Percentiles rank a stretch among this genome's conserved stretches.
Conservation (phyloP, 768 basidiomycete species). For the Suillus alpinus region DNA sequence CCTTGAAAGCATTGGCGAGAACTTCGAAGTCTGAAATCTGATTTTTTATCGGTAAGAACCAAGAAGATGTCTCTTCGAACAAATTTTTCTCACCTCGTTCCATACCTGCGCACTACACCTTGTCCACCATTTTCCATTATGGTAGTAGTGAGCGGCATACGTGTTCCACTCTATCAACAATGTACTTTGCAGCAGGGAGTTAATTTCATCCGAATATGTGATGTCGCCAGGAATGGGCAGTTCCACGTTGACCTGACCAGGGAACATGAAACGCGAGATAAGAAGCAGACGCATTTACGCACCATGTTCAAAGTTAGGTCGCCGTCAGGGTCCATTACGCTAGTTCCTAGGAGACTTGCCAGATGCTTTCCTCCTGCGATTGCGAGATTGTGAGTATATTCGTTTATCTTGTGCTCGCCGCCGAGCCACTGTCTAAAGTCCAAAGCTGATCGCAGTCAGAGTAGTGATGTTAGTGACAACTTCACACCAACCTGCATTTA, state of each 20-base stretch:
- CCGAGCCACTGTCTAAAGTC: conserved; percentile 73
- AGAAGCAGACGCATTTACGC: conserved; percentile 33
- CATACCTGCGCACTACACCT: conserved; percentile 30
- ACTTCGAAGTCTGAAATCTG: conserved; percentile 33
- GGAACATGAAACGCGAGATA: background rate
- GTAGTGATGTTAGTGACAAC: background rate
- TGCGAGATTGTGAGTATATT: conserved; percentile 70
- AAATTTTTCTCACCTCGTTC: conserved; percentile 25
- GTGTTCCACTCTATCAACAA: conserved; percentile 21
- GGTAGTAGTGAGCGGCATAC: conserved; percentile 14
- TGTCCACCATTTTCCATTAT: conserved; percentile 32
- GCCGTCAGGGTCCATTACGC: conserved; percentile 55
- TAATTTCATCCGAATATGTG: conserved; percentile 14
- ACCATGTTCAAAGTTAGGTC: conserved; percentile 75
- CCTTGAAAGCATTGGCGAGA: conserved; percentile 25
- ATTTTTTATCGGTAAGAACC: background rate
- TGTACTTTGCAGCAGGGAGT: conserved; percentile 14
- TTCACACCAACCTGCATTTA: conserved; percentile 44
- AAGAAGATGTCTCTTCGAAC: background rate
- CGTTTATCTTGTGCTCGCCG: conserved; percentile 69
- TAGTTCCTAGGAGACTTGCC: conserved; percentile 59
- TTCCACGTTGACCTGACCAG: conserved; percentile 37
- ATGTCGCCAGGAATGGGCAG: conserved; percentile 34
- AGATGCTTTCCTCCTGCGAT: conserved; percentile 60
- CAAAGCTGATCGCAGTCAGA: conserved; percentile 45